phyloP scores from a whole-genome alignment of 2,329 filamentous ascomycete species.

The Fusarium austroafricanum region DNA sequence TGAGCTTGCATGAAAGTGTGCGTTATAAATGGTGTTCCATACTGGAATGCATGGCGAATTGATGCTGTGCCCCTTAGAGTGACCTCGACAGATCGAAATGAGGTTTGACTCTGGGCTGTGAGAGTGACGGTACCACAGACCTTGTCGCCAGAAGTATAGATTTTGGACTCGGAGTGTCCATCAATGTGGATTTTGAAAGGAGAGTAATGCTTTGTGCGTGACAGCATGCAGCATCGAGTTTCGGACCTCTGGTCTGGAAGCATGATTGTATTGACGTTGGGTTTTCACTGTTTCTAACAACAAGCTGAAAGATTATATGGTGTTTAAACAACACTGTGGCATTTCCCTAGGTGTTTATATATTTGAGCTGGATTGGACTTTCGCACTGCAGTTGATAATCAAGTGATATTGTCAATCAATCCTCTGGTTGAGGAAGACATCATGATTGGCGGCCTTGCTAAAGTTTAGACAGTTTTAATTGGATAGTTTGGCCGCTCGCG shows the following conservation, averaged over 20 bases:
- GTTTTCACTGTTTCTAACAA: background rate
- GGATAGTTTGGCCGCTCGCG: rapidly evolving
- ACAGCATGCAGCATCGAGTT: background rate
- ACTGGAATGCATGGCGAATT: constrained; percentile 6
- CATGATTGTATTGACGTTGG: background rate
- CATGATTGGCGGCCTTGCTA: background rate
- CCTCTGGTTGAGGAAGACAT: rapidly evolving
- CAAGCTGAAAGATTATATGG: too few species aligned
- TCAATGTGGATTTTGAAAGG: background rate
- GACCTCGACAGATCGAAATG: background rate
- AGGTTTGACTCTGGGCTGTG: background rate
- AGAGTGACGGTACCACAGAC: background rate
- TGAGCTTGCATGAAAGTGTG: background rate
- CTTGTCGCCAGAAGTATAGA: background rate
- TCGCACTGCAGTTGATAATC: background rate
- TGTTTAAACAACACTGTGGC: background rate
- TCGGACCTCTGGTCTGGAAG: background rate
- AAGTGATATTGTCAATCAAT: background rate
- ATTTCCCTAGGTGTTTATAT: background rate
- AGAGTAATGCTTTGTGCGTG: background rate
- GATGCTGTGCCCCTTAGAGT: background rate
- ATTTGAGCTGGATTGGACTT: background rate
- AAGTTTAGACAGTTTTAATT: rapidly evolving
- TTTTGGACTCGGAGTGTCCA: background rate
- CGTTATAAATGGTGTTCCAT: background rate